Percentiles rank a stretch among this genome's conserved stretches.
Evolutionary conservation across 768 basidiomycete species (phyloP).

Genomic region (Leucosporidium yakuticum): DNA sequence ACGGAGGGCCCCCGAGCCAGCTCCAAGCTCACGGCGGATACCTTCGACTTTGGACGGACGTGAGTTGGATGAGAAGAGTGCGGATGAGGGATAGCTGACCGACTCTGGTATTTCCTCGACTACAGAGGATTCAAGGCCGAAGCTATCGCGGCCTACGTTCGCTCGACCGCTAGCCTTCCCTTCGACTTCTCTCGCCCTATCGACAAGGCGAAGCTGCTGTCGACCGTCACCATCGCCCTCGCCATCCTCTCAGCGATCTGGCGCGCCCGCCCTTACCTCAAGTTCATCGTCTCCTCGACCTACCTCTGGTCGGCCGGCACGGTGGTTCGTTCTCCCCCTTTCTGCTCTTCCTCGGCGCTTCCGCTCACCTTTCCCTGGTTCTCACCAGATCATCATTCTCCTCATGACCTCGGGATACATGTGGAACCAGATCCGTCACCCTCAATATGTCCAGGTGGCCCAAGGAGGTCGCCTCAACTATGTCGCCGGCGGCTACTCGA

Average conservation of each 20-base stretch:
- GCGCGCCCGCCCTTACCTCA: constrained; percentile 48
- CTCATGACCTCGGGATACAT: constrained; percentile 91
- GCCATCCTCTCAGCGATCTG: constrained; percentile 53
- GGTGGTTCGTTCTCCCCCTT: constrained; percentile 30
- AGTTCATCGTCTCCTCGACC: constrained; percentile 53
- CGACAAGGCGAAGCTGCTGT: constrained; percentile 53
- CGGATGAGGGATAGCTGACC: too few species aligned
- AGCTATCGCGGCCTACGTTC: constrained; percentile 68
- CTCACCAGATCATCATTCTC: constrained; percentile 52
- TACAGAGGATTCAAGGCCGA: constrained; percentile 74
- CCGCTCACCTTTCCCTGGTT: constrained; percentile 41
- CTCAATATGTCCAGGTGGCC: constrained; percentile 58
- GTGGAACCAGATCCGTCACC: constrained; percentile 86
- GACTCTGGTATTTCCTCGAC: neutral
- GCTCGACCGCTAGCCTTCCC: constrained; percentile 64
- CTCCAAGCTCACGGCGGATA: constrained; percentile 1
- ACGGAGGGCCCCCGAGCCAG: constrained; percentile 17
- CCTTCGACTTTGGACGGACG: constrained; percentile 39
- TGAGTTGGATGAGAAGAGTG: constrained; percentile 4
- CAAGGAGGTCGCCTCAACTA: constrained; percentile 52
- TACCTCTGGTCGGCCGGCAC: constrained; percentile 35
- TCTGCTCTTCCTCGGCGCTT: constrained; percentile 6
- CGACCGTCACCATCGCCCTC: constrained; percentile 50
- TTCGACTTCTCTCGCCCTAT: constrained; percentile 76
- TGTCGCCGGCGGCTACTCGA: constrained; percentile 83